A percentile compares a stretch with the other conserved stretches of the same genome.
Conservation (phyloP, 2,329 filamentous ascomycete species). For the Neonectria magnoliae region DNA sequence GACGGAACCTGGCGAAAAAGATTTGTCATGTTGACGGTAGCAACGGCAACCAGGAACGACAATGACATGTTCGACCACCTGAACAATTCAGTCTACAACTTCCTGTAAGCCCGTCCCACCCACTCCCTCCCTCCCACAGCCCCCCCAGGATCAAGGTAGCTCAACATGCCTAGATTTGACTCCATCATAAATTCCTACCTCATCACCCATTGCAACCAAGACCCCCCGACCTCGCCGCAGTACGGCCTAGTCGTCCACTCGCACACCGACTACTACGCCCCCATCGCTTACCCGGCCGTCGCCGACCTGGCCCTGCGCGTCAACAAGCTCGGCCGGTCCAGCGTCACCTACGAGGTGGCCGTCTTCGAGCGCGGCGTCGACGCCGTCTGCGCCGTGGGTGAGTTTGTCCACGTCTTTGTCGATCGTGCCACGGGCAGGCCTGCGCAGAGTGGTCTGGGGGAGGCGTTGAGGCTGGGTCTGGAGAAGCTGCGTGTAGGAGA, state of each 20-base stretch:
- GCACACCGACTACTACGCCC: slow-evolving; percentile 85
- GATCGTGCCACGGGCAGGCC: slow-evolving; percentile 76
- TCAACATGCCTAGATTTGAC: slow-evolving; percentile 70
- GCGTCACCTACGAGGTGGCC: slow-evolving; percentile 89
- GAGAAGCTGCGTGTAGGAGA: slow-evolving; percentile 61
- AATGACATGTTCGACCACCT: slow-evolving; percentile 96
- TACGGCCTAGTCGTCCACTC: slow-evolving; percentile 88
- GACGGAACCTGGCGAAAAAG: neutral
- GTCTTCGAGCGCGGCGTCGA: slow-evolving; percentile 82
- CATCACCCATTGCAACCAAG: slow-evolving; percentile 78
- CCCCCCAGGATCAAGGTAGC: neutral
- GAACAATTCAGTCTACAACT: slow-evolving; percentile 90
- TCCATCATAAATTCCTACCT: slow-evolving; percentile 91
- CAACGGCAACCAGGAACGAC: slow-evolving; percentile 72
- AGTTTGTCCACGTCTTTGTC: slow-evolving; percentile 91
- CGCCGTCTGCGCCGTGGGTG: slow-evolving; percentile 81
- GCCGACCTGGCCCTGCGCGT: slow-evolving; percentile 86
- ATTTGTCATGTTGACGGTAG: neutral
- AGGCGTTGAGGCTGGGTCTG: slow-evolving; percentile 66
- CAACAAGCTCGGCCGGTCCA: slow-evolving; percentile 84
- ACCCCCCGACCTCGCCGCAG: slow-evolving; percentile 75
- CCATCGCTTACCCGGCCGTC: slow-evolving; percentile 82
- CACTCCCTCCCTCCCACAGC: too few species aligned
- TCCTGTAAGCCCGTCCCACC: slow-evolving; percentile 62
- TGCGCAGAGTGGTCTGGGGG: slow-evolving; percentile 70